Percentiles rank a stretch among this genome's conserved stretches.
Evolutionary conservation across 1,139 yeast species (phyloP).

Genomic region (Debaryomyces subglobosus): DNA sequence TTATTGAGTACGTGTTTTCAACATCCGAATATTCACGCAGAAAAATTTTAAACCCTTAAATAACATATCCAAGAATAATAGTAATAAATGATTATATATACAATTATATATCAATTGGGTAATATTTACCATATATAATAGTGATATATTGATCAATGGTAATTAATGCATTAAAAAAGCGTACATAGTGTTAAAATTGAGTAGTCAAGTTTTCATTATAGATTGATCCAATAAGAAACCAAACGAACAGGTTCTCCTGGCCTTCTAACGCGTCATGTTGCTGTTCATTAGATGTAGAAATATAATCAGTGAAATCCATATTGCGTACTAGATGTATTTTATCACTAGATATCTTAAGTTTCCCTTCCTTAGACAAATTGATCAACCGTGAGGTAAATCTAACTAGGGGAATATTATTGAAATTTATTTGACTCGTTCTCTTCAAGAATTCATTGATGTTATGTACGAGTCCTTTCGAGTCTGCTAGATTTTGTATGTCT

Average conservation of each 20-base stretch:
- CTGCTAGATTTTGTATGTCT: constrained; percentile 20
- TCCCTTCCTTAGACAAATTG: constrained; percentile 27
- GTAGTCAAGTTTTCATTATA: constrained; percentile 8
- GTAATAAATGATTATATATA: neutral
- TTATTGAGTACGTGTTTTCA: constrained; percentile 10
- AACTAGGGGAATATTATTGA: constrained; percentile 23
- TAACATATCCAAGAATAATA: neutral
- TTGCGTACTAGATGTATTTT: constrained; percentile 12
- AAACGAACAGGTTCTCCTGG: constrained; percentile 9
- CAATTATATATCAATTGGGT: neutral
- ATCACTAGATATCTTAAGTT: constrained; percentile 20
- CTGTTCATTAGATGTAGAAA: constrained; percentile 17
- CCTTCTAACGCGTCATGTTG: constrained; percentile 12
- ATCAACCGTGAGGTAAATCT: constrained; percentile 25
- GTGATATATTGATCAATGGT: neutral
- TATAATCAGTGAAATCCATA: constrained; percentile 15
- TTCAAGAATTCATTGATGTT: constrained; percentile 20
- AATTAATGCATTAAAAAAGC: neutral
- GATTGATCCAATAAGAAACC: constrained; percentile 11
- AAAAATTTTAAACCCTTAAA: constrained; percentile 6
- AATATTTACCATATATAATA: neutral
- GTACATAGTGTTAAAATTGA: neutral
- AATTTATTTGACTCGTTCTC: constrained; percentile 22
- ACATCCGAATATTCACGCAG: constrained; percentile 4
- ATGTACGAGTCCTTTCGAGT: constrained; percentile 10